Conservation (phyloP, 2,329 filamentous ascomycete genomes). For the Thermomyces lanuginosus region DNA sequence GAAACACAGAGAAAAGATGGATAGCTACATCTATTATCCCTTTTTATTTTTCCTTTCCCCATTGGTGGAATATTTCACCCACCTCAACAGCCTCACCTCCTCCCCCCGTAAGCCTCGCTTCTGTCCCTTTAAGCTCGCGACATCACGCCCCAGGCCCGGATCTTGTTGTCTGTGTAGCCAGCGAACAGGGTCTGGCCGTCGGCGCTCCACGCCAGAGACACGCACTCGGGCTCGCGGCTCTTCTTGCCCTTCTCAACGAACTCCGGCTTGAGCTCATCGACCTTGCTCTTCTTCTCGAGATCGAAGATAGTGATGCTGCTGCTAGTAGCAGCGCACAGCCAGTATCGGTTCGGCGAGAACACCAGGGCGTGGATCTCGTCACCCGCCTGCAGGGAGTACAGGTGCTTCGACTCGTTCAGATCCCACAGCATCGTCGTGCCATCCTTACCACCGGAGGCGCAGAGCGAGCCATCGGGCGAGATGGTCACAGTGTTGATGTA, state of each 20-base stretch:
- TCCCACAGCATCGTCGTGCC: constrained; percentile 99
- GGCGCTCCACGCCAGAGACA: constrained; percentile 91
- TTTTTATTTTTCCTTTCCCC: constrained; percentile 16
- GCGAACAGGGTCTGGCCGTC: constrained; percentile 99
- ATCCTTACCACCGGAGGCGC: constrained; percentile 98
- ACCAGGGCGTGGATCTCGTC: constrained; percentile 99
- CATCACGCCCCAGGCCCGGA: constrained; percentile 96
- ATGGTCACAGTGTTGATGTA: constrained; percentile 99
- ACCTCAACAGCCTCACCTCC: constrained; percentile 1
- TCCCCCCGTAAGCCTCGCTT: constrained; percentile 2
- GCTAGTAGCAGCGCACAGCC: constrained; percentile 95
- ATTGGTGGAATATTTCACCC: constrained; percentile 5
- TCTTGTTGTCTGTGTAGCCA: constrained; percentile 99
- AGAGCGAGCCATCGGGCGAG: constrained; percentile 97
- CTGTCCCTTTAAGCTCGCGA: constrained; percentile 54
- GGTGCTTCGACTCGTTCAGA: constrained; percentile 99
- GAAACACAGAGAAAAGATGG: constrained; percentile 5
- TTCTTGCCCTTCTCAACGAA: constrained; percentile 95
- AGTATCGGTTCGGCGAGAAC: constrained; percentile 99
- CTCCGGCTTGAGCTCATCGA: constrained; percentile 98
- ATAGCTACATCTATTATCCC: constrained; percentile 5
- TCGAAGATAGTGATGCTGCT: constrained; percentile 99
- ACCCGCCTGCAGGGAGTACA: constrained; percentile 98
- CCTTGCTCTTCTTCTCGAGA: constrained; percentile 99
- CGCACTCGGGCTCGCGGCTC: constrained; percentile 96